phyloP scores from a whole-genome alignment of 257 asterid species.

The Penstemon eatonii region DNA sequence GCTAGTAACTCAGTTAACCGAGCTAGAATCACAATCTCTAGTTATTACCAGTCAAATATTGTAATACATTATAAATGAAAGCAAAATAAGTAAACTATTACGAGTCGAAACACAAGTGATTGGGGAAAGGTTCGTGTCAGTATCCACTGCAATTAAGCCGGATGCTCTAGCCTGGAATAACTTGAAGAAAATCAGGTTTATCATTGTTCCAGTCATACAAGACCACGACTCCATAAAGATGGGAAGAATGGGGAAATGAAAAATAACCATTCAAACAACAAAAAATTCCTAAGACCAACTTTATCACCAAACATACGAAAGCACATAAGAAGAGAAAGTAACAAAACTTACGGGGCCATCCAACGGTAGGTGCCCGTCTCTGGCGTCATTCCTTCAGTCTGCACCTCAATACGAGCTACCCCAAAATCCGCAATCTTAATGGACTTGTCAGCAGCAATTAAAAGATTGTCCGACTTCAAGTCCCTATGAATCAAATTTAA shows the following conservation, averaged over 20 bases:
- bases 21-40: too few species aligned
- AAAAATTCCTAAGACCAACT: slow-evolving; percentile 1
- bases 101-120: too few species aligned
- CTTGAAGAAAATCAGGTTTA: too few species aligned
- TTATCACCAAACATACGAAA: neutral
- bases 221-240: too few species aligned
- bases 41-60: too few species aligned
- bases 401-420: slow-evolving; percentile 95
- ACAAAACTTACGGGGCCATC: slow-evolving; percentile 98
- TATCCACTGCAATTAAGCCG: too few species aligned
- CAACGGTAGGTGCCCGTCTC: slow-evolving; percentile 99
- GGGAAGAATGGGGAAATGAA: neutral
- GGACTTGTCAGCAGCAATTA: slow-evolving; percentile 86
- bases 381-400: slow-evolving; percentile 99
- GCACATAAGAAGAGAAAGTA: neutral
- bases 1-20: too few species aligned
- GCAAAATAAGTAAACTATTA: too few species aligned
- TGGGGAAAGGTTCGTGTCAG: too few species aligned
- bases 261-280: neutral
- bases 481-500: slow-evolving; percentile 89
- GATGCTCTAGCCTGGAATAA: too few species aligned
- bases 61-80: too few species aligned
- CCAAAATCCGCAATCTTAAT: slow-evolving; percentile 98
- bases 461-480: slow-evolving; percentile 92
- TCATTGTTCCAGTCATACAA: too few species aligned